Percentiles rank a stretch among this genome's conserved stretches.
phyloP scores from a whole-genome alignment of 1,284 basidiomycete species.

The Melampsora americana region DNA sequence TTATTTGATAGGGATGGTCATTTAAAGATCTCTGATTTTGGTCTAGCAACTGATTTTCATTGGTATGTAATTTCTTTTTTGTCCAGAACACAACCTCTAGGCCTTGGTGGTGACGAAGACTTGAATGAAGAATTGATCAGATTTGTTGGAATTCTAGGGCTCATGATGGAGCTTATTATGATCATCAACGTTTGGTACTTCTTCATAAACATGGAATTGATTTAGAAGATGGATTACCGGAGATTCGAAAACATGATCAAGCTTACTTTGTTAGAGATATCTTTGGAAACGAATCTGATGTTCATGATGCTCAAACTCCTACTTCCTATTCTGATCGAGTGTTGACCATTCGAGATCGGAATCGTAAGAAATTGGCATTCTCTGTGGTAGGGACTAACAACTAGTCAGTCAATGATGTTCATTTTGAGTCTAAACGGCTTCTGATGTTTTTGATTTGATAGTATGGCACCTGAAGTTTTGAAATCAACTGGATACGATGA shows the following conservation, averaged over 20 bases:
- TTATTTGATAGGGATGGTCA: constrained; percentile 88
- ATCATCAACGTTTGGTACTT: constrained; percentile 82
- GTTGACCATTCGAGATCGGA: constrained; percentile 90
- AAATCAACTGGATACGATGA: constrained; percentile 79
- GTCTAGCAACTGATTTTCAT: constrained; percentile 68
- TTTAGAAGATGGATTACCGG: constrained; percentile 71
- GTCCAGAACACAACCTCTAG: no score
- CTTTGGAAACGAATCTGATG: constrained; percentile 59
- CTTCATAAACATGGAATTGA: constrained; percentile 91
- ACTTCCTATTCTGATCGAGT: constrained; percentile 56
- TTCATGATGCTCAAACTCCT: constrained; percentile 50
- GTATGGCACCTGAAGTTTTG: constrained; percentile 93
- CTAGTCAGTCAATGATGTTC: constrained; percentile 19
- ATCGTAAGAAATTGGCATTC: constrained; percentile 64
- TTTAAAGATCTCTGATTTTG: constrained; percentile 92
- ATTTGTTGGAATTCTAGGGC: constrained; percentile 47
- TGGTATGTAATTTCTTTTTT: constrained; percentile 8
- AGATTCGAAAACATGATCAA: constrained; percentile 71
- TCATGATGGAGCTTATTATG: constrained; percentile 65
- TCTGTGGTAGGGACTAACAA: constrained; percentile 51
- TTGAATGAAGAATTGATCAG: not conserved
- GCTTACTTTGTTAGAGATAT: constrained; percentile 58
- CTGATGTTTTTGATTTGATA: constrained; percentile 16
- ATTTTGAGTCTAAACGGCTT: constrained; percentile 9
- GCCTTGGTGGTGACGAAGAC: no score